Evolutionary conservation across 2,329 filamentous ascomycete species (phyloP), one percentile per base, ranked within the genome.

Genomic region (Sordariomycetes sp.): DNA sequence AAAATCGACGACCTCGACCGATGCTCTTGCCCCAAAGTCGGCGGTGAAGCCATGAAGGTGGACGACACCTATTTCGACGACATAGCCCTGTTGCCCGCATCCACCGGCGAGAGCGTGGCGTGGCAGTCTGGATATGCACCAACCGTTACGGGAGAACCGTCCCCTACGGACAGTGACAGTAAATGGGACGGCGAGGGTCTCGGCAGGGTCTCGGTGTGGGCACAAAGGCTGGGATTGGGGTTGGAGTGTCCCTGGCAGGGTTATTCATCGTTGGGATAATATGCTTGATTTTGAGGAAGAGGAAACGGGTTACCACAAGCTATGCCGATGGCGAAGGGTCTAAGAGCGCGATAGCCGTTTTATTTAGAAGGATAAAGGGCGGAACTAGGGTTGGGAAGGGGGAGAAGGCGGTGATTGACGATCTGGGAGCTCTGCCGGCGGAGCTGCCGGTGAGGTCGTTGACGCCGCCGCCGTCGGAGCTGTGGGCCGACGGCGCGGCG

Each of bases 1-100:
- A n/a, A n/a, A n/a, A 46, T 71, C 69, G 51, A 69, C 70, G 0
- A 53, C 61, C 1, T 69, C 70, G 0, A 53, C 61, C 1, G 61
- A n/a, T n/a, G n/a, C n/a, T n/a, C 63, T n/a, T 62, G 62, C 1
- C 65, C 67, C n/a, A 64, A 65, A 34, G 62, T 69, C 20, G 63
- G 61, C 4, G 62, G 69, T 55, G 53, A 59, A 53, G 64, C n/a
- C n/a, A n/a, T n/a, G n/a, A n/a, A n/a, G n/a, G n/a, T n/a, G n/a
- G n/a, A 66, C 56, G 50, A 59, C 0, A 59, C 64, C n/a, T 59
- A 57, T 4, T 66, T 71, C 22, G 58, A 59, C 2, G 64, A 65
- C 56, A 62, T 66, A 10, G 68, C 65, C 10, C 62, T 60, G n/a
- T 64, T 71, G 34, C 69, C 69, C 10, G 60, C 59, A 1, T 54